A percentile compares a stretch with the other conserved stretches of the same genome.
Evolutionary conservation across 2,329 filamentous ascomycete species (phyloP).

Genomic region (Ophiostoma ulmi): DNA sequence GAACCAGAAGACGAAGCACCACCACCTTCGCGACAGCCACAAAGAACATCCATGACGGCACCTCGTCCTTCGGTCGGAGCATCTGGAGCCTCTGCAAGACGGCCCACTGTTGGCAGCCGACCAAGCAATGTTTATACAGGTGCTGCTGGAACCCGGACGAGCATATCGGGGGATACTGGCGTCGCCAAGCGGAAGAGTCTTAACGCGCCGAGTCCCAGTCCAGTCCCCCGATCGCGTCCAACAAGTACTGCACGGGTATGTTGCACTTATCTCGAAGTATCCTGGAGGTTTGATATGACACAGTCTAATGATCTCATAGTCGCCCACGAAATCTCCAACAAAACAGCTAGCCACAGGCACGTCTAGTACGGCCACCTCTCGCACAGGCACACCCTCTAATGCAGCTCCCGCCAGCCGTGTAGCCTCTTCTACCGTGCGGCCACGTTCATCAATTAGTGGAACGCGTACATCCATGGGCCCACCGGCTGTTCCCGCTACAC

Average conservation of each 20-base stretch:
- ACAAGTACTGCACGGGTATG: conserved; percentile 55
- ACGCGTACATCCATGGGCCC: conserved; percentile 64
- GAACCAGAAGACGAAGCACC: conserved; percentile 36
- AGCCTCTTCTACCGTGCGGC: conserved; percentile 15
- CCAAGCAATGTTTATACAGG: conserved; percentile 47
- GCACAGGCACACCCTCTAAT: conserved; percentile 61
- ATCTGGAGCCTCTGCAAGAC: conserved; percentile 30
- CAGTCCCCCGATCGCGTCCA: conserved; percentile 54
- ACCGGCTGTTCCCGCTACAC: conserved; percentile 47
- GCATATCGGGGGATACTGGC: conserved; percentile 47
- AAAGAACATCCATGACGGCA: conserved; percentile 10
- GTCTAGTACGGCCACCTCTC: conserved; percentile 54
- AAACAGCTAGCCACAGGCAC: conserved; percentile 59
- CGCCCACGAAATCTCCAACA: conserved; percentile 72
- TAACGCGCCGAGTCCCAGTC: conserved; percentile 68
- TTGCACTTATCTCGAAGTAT: background rate
- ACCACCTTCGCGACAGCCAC: conserved; percentile 32
- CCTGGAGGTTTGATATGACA: background rate
- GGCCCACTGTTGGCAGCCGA: conserved; percentile 35
- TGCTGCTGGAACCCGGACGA: conserved; percentile 27
- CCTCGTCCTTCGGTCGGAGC: conserved; percentile 25
- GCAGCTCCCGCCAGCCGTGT: conserved; percentile 38
- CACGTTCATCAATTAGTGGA: conserved; percentile 51
- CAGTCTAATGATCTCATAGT: conserved; percentile 43
- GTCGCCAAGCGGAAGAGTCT: conserved; percentile 61